Conservation (phyloP, 2,329 filamentous ascomycete species). For the Diaporthe nobilis region DNA sequence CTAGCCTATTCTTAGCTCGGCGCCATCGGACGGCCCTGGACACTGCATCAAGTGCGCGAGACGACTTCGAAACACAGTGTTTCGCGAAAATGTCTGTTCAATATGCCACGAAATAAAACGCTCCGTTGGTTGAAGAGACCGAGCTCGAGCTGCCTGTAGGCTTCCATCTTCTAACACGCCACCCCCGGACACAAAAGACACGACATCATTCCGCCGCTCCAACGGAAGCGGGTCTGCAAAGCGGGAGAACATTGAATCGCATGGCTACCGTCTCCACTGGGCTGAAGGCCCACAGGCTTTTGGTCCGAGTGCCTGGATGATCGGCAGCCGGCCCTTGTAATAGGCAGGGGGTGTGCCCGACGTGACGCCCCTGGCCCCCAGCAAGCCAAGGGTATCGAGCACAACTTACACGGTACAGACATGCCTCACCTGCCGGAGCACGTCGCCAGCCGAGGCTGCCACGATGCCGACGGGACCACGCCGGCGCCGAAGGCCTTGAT, state of each 20-base stretch:
- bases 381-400: neutral
- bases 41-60: conserved; percentile 10
- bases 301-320: conserved; percentile 35
- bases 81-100: neutral
- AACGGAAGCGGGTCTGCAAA: conserved; percentile 28
- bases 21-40: neutral
- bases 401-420: neutral
- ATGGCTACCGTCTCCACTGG: conserved; percentile 7
- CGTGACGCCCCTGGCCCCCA: conserved; percentile 6
- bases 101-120: neutral
- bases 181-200: conserved; percentile 16
- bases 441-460: conserved; percentile 11
- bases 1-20: conserved; percentile 19
- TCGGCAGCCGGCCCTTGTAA: conserved; percentile 26
- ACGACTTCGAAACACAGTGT: conserved; percentile 26
- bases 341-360: conserved; percentile 18
- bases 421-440: neutral
- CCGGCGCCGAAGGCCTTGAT: neutral
- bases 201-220: conserved; percentile 20
- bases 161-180: conserved; percentile 5
- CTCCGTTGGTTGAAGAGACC: neutral
- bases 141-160: neutral
- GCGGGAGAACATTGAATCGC: conserved; percentile 14
- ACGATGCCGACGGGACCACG: neutral
- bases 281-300: conserved; percentile 23